Conservation (phyloP, 441 rosid species). For the Brassica balearica region DNA sequence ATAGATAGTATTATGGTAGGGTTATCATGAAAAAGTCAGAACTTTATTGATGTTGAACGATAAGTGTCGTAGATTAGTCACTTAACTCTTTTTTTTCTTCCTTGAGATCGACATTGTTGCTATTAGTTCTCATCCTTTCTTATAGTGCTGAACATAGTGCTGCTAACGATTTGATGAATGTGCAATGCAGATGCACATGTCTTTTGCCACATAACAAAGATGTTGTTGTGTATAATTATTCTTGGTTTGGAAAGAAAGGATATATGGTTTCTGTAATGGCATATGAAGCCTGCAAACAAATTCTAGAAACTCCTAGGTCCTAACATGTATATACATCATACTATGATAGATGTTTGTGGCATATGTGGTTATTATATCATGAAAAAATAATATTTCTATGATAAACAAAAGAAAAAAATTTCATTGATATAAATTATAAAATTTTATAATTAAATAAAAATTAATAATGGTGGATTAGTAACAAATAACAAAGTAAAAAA, state of each 20-base stretch:
- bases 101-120: background rate
- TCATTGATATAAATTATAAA: no score
- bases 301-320: background rate
- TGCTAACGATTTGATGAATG: background rate
- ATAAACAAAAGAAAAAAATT: no score
- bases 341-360: no score
- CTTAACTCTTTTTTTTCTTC: background rate
- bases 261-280: background rate
- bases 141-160: background rate
- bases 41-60: background rate
- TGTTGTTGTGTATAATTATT: background rate
- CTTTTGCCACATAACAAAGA: background rate
- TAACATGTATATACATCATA: no score
- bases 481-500: no score
- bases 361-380: no score
- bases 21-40: background rate
- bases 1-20: background rate
- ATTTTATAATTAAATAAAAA: no score
- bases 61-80: background rate
- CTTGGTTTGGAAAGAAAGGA: background rate
- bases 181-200: background rate
- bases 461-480: no score
- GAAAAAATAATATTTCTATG: no score
- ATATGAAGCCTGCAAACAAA: background rate
- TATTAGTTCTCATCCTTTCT: background rate